These are phyloP conservation scores for Tritrichomonas musculus DNA, from an alignment of 208 protist species.

Conservation along the genomic window DNA sequence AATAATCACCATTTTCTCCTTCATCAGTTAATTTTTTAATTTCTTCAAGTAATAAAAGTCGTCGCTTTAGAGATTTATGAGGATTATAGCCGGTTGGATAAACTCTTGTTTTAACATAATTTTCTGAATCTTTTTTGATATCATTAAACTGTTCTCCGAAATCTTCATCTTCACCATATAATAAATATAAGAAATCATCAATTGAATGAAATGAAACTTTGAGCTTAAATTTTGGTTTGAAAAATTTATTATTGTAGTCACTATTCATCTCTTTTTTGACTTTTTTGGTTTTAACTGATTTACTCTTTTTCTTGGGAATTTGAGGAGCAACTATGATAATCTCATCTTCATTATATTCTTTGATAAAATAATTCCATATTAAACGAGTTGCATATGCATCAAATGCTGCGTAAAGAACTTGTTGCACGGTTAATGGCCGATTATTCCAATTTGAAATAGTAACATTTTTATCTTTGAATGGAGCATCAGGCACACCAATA, in stretches of 20 bases:
- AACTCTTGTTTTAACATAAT: neutral
- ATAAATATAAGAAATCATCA: neutral
- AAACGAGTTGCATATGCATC: neutral
- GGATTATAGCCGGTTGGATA: neutral
- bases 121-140: neutral
- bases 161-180: neutral
- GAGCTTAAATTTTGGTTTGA: too few relatives aligned
- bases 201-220: too few relatives aligned
- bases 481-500: neutral
- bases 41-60: neutral
- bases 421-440: neutral
- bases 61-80: neutral
- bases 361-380: neutral
- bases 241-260: too few relatives aligned
- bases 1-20: neutral
- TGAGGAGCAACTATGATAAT: neutral
- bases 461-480: slow-evolving; percentile 15
- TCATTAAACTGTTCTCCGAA: neutral
- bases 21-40: too few relatives aligned
- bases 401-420: slow-evolving; percentile 8
- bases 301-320: neutral
- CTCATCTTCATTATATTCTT: neutral
- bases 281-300: neutral
- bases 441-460: neutral
- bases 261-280: neutral